Conservation (phyloP, 768 basidiomycete genomes). For the Boletus eberwhitei region DNA sequence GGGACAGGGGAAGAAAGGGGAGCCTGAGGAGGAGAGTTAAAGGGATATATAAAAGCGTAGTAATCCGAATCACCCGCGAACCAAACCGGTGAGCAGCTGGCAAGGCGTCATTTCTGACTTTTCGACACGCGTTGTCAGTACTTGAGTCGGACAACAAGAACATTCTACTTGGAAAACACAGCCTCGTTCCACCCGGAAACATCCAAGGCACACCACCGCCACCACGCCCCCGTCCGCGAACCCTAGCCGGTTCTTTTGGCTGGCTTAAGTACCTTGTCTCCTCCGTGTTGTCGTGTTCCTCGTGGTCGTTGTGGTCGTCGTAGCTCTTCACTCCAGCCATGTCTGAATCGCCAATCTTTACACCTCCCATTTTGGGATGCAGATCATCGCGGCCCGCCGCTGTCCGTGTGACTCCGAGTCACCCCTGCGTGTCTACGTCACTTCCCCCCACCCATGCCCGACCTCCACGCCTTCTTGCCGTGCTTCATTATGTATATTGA, state of each 20-base stretch:
- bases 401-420: too few relatives aligned
- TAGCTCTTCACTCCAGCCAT: not conserved
- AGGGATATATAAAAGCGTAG: constrained; percentile 7
- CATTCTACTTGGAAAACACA: constrained; percentile 31
- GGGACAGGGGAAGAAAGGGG: not conserved
- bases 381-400: constrained; percentile 21
- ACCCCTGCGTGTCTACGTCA: constrained; percentile 15
- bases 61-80: not conserved
- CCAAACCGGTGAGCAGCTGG: not conserved
- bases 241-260: too few relatives aligned
- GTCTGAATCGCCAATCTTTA: not conserved
- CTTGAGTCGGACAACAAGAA: constrained; percentile 6
- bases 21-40: not conserved
- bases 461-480: constrained; percentile 13
- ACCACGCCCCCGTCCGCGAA: not conserved
- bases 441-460: constrained; percentile 5
- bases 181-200: constrained; percentile 23
- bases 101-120: not conserved
- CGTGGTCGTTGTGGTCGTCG: not conserved
- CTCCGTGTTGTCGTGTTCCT: not conserved
- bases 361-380: constrained; percentile 22
- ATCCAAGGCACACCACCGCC: constrained; percentile 9
- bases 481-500: constrained; percentile 14
- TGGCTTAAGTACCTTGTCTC: too few relatives aligned
- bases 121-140: not conserved